phyloP scores from a whole-genome alignment of 164 flowering plant genomes.

The Saururus chinensis region DNA sequence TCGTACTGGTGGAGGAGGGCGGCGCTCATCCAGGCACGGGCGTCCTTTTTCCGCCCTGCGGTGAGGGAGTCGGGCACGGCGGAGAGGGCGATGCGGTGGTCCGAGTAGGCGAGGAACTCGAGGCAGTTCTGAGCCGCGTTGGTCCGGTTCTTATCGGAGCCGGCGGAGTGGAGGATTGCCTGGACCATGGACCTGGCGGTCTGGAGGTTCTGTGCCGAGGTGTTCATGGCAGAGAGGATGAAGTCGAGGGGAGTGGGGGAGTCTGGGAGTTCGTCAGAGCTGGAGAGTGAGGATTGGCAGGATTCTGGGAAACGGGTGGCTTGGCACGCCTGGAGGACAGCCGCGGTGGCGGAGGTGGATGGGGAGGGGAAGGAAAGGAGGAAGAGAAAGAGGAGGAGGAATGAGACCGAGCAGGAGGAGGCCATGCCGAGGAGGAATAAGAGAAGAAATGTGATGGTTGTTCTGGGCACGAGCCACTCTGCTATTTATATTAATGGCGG shows the following conservation, averaged over 20 bases:
- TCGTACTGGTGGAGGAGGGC: constrained; percentile 46
- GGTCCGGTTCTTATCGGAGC: constrained; percentile 36
- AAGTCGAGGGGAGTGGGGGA: background rate
- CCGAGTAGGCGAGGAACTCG: constrained; percentile 31
- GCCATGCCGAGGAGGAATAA: background rate
- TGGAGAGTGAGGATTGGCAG: background rate
- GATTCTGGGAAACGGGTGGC: background rate
- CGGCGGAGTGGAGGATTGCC: constrained; percentile 31
- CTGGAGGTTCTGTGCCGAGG: background rate
- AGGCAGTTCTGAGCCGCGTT: constrained; percentile 44
- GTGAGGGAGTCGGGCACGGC: constrained; percentile 4
- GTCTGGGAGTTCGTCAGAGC: background rate
- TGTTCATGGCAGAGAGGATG: background rate
- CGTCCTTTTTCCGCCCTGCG: constrained; percentile 29
- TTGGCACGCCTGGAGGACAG: background rate
- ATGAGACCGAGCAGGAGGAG: constrained; percentile 20
- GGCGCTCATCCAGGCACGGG: constrained; percentile 70
- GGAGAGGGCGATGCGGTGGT: constrained; percentile 16
- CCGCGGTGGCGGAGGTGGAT: background rate
- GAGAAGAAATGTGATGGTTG: no score
- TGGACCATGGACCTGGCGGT: constrained; percentile 35
- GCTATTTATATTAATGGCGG: no score
- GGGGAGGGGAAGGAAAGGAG: background rate
- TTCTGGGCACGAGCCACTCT: no score
- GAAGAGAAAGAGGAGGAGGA: background rate